Percentiles rank a stretch among this genome's conserved stretches.
Conservation (phyloP, 805 yeast genomes). For the Kuraishia capsulata region DNA sequence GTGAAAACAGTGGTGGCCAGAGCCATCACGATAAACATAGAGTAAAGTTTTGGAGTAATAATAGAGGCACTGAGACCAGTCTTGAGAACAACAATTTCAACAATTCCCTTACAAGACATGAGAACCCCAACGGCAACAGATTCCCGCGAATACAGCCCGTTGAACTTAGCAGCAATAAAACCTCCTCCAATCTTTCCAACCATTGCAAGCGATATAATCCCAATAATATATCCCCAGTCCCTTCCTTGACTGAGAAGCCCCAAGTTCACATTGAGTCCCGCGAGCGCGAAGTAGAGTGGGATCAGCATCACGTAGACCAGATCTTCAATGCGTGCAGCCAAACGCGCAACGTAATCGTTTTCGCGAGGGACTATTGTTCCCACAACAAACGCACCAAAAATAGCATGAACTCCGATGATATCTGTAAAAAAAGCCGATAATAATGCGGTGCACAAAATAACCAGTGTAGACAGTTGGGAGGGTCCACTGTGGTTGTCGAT, state of each 20-base stretch:
- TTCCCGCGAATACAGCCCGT: slow-evolving; percentile 65
- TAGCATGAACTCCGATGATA: slow-evolving; percentile 79
- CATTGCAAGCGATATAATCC: slow-evolving; percentile 59
- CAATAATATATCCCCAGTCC: slow-evolving; percentile 75
- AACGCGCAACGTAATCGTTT: slow-evolving; percentile 56
- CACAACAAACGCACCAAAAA: slow-evolving; percentile 75
- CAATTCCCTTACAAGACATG: slow-evolving; percentile 87
- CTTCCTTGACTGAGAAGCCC: slow-evolving; percentile 54
- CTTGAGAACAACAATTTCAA: slow-evolving; percentile 70
- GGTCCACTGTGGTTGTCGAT: slow-evolving; percentile 53
- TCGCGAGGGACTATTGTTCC: slow-evolving; percentile 75
- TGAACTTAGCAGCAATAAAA: slow-evolving; percentile 47
- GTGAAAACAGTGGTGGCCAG: slow-evolving; percentile 70
- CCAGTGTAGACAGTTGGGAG: slow-evolving; percentile 49
- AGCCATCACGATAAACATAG: slow-evolving; percentile 83
- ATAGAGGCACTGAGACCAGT: slow-evolving; percentile 69
- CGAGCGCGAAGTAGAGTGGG: slow-evolving; percentile 73
- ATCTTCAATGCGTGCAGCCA: slow-evolving; percentile 73
- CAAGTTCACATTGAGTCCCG: slow-evolving; percentile 65
- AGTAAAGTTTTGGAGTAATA: slow-evolving; percentile 52
- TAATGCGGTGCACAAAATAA: slow-evolving; percentile 47
- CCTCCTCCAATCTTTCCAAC: slow-evolving; percentile 65
- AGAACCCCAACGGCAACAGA: slow-evolving; percentile 67
- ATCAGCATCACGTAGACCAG: slow-evolving; percentile 61
- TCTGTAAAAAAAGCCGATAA: slow-evolving; percentile 72